Evolutionary conservation across 805 yeast species (phyloP).

Genomic region (Spathaspora arborariae): DNA sequence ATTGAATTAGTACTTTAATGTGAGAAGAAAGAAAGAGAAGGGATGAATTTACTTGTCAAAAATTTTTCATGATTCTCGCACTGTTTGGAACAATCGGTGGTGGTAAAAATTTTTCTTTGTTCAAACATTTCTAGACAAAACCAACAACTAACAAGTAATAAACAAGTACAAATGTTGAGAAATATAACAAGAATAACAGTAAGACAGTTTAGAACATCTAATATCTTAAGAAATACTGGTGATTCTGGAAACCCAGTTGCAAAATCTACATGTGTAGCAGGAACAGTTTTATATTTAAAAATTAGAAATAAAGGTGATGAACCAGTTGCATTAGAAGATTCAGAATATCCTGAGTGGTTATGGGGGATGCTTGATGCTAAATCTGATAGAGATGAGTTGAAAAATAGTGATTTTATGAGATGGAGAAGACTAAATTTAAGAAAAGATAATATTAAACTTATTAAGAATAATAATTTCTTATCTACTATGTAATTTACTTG

Average conservation of each 20-base stretch:
- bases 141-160: too few species aligned
- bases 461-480: slow-evolving; percentile 78
- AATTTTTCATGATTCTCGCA: background rate
- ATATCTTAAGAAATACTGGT: background rate
- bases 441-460: slow-evolving; percentile 60
- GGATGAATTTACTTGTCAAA: background rate
- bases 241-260: background rate
- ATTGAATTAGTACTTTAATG: background rate
- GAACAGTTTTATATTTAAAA: slow-evolving; percentile 70
- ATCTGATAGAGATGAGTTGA: slow-evolving; percentile 53
- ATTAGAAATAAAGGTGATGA: slow-evolving; percentile 79
- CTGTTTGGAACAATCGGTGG: too few species aligned
- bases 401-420: slow-evolving; percentile 56
- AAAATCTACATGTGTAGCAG: slow-evolving; percentile 50
- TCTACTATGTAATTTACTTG: slow-evolving; percentile 41
- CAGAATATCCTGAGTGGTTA: slow-evolving; percentile 91
- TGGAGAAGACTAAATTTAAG: slow-evolving; percentile 68
- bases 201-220: background rate
- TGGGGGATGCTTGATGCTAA: slow-evolving; percentile 78
- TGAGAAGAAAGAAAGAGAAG: background rate
- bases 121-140: background rate
- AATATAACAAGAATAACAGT: background rate
- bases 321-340: slow-evolving; percentile 82
- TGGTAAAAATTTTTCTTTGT: background rate
- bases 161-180: background rate